Evolutionary conservation across 169 alveolate genomes (phyloP).

Genomic region (Cryptosporidium felis): DNA sequence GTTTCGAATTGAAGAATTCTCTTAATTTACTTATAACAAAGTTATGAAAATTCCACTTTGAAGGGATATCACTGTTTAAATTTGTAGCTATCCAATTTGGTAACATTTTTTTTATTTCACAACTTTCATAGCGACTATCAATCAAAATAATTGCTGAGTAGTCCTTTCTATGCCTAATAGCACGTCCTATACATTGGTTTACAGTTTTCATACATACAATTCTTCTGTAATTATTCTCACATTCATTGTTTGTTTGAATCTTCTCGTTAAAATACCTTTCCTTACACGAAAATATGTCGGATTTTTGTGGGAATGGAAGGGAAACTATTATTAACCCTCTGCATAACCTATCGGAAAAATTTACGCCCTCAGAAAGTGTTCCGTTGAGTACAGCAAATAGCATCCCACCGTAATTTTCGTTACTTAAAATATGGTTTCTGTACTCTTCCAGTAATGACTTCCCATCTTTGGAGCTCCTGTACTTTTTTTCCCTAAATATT

Average conservation of each 20-base stretch:
- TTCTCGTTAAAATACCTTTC: constrained; percentile 49
- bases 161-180: constrained; percentile 94
- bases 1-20: constrained; percentile 32
- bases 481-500: constrained; percentile 71
- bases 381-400: constrained; percentile 93
- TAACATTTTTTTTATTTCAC: constrained; percentile 67
- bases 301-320: constrained; percentile 90
- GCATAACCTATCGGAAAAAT: constrained; percentile 93
- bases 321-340: constrained; percentile 93
- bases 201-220: constrained; percentile 90
- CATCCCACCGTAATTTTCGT: constrained; percentile 82
- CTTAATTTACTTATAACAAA: background rate
- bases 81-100: constrained; percentile 77
- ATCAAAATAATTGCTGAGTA: constrained; percentile 91
- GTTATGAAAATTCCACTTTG: constrained; percentile 29
- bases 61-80: background rate
- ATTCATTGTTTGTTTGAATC: background rate
- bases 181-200: constrained; percentile 96
- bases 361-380: constrained; percentile 95
- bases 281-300: constrained; percentile 68
- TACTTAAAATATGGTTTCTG: constrained; percentile 1
- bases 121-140: constrained; percentile 84
- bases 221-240: constrained; percentile 77
- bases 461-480: constrained; percentile 25
- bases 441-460: constrained; percentile 33